Evolutionary conservation across 129 eudicot species (phyloP), one percentile per base, ranked within the genome.

Genomic region (Lonicera japonica): DNA sequence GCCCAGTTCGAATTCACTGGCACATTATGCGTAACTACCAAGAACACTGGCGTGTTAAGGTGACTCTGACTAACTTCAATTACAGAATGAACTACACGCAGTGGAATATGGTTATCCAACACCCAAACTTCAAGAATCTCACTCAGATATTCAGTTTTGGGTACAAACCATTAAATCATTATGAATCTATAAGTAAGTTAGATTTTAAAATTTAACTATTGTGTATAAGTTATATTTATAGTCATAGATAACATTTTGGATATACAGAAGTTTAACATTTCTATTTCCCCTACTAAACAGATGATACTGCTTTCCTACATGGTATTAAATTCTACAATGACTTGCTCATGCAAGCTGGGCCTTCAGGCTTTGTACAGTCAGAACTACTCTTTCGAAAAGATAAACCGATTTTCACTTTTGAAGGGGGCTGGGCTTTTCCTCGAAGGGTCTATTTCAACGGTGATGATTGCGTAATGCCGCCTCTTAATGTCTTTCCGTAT

Each of bases 271-370:
- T 5, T 10, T 38, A 38, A 38, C 43, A 38, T 4, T 38, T 38
- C n/a, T n/a, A 10, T 10, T 38, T 38, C 43, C 10, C 43, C 5
- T 38, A 38, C n/a, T n/a, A n/a, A 38, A 38, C 88, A 92, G 98
- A 92, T 78, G 98, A 92, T 61, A 88, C 98, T 64, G 98, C 90
- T 45, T 84, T 92, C 96, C 67, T 92, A 34, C 88, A 89, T 88
- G 98, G 98, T 24, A 77, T 87, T 16, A 84, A 87, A 48, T 76
- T 78, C 77, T 43, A n/a, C n/a, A n/a, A n/a, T n/a, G n/a, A n/a
- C n/a, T n/a, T n/a, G n/a, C n/a, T n/a, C n/a, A n/a, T n/a, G 61
- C 77, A 82, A 85, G 98, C 98, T n/a, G 95, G 96, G 11, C 92
- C 86, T 6, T 54, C 64, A 34, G 95, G 98, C 48, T 87, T 87